phyloP scores from a whole-genome alignment of 768 basidiomycete genomes.

The Lanmaoa rubissima region DNA sequence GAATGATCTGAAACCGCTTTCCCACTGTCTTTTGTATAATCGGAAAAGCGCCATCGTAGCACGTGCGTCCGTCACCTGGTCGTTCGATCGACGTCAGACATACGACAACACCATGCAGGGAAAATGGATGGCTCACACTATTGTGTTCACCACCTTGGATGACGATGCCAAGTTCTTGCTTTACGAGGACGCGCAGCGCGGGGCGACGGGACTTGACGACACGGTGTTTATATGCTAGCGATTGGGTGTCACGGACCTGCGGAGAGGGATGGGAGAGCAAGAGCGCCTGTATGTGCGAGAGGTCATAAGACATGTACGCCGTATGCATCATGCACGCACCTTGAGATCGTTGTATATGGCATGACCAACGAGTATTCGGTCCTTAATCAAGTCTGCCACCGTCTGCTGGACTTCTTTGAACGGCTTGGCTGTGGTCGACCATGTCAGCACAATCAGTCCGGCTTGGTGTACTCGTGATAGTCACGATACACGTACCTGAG shows the following conservation, averaged over 20 bases:
- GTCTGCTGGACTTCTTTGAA: constrained; percentile 79
- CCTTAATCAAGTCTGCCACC: constrained; percentile 75
- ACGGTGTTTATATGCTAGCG: constrained; percentile 56
- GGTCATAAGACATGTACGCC: not conserved
- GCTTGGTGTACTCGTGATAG: too few relatives aligned
- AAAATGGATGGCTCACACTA: constrained; percentile 54
- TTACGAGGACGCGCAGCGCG: constrained; percentile 75
- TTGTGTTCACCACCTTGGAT: constrained; percentile 92
- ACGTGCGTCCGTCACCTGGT: constrained; percentile 85
- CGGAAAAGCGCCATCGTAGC: constrained; percentile 95
- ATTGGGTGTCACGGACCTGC: constrained; percentile 69
- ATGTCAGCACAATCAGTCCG: not conserved
- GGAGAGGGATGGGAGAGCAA: constrained; percentile 68
- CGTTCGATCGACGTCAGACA: not conserved
- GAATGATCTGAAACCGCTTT: constrained; percentile 40
- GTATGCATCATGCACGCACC: constrained; percentile 29
- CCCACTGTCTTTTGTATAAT: constrained; percentile 81
- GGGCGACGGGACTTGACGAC: constrained; percentile 62
- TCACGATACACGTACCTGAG: constrained; percentile 39
- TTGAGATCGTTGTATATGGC: constrained; percentile 90
- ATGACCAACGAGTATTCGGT: constrained; percentile 83
- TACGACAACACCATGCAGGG: not conserved
- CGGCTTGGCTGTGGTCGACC: constrained; percentile 53
- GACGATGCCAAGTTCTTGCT: constrained; percentile 70
- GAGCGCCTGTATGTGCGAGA: constrained; percentile 41